Base-by-base conservation (phyloP, 176 grass and related monocot species). In the Aegilops speltoides region DNA sequence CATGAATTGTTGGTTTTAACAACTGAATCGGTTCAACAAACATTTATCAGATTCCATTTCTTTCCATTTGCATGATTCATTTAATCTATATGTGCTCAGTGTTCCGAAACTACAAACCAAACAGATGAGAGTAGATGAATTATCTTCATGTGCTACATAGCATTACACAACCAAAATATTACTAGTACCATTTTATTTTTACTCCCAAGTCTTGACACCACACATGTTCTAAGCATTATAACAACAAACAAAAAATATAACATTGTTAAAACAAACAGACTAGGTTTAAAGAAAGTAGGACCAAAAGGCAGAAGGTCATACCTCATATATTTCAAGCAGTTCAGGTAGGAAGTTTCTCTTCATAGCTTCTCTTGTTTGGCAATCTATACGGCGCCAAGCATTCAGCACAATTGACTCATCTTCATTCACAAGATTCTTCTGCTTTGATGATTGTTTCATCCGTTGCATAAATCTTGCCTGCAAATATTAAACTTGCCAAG, bases 261-360 rank as follows among this genome's bases (percentile, higher is more conserved):
- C 50, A 54, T 17, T 52, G 16, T 52, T 52, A 16, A 50, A 17
- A 52, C 48, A 52, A 52, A 52, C 43, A 12, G 11, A 50, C 9
- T 65, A 24, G 31, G 54, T 66, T 52, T n/a, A 84, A 1, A 67
- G 75, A 48, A 65, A 46, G 13, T 64, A 50, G 6, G 40, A 81
- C 46, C 7, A 62, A 34, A 67, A 64, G 52, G 82, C 14, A 72
- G 40, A 84, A 77, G 43, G 3, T 7, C 22, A 37, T 88, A 94
- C 93, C 80, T 98, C 96, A 83, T 94, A 98, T 59, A 90, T 88
- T 73, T 92, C 87, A 62, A 98, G 88, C 46, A 98, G 74, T 60
- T 96, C 90, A 37, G 92, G 92, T 20, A 88, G 87, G 54, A 96
- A 98, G 62, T 91, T 92, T 60, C 80, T 91, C 84, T 91, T 93